Evolutionary conservation across 495 filamentous ascomycete species (phyloP).

Genomic region (Aspergillus cristatus): DNA sequence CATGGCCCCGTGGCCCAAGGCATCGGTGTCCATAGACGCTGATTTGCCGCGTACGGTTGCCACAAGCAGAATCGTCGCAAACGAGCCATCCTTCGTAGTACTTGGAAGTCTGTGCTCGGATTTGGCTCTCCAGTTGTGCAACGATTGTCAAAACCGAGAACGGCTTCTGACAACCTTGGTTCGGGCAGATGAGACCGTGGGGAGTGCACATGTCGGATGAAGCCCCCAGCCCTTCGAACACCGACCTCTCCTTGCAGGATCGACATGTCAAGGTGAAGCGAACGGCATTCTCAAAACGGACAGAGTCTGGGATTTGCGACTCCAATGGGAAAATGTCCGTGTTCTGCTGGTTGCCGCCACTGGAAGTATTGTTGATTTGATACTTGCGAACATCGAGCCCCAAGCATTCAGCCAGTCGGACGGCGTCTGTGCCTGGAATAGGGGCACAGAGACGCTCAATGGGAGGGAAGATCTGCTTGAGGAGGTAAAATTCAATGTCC

Average conservation of each 20-base stretch:
- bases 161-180: slow-evolving; percentile 46
- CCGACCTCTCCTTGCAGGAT: slow-evolving; percentile 58
- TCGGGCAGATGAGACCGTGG: slow-evolving; percentile 65
- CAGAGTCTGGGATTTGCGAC: slow-evolving; percentile 78
- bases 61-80: slow-evolving; percentile 82
- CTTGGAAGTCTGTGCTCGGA: slow-evolving; percentile 63
- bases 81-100: slow-evolving; percentile 92
- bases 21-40: slow-evolving; percentile 86
- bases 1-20: slow-evolving; percentile 75
- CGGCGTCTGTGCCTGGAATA: slow-evolving; percentile 81
- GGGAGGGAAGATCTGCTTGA: slow-evolving; percentile 97
- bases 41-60: slow-evolving; percentile 81
- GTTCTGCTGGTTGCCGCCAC: slow-evolving; percentile 43
- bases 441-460: slow-evolving; percentile 97
- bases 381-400: slow-evolving; percentile 88
- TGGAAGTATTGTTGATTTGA: slow-evolving; percentile 55
- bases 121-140: slow-evolving; percentile 76
- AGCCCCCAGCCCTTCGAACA: slow-evolving; percentile 63
- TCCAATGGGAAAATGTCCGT: slow-evolving; percentile 72
- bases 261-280: slow-evolving; percentile 73
- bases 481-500: slow-evolving; percentile 92
- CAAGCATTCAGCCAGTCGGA: slow-evolving; percentile 83
- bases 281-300: slow-evolving; percentile 71
- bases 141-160: slow-evolving; percentile 66
- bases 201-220: slow-evolving; percentile 52